Evolutionary conservation across 768 basidiomycete genomes (phyloP).

Genomic region (Boletus vermiculosoides): DNA sequence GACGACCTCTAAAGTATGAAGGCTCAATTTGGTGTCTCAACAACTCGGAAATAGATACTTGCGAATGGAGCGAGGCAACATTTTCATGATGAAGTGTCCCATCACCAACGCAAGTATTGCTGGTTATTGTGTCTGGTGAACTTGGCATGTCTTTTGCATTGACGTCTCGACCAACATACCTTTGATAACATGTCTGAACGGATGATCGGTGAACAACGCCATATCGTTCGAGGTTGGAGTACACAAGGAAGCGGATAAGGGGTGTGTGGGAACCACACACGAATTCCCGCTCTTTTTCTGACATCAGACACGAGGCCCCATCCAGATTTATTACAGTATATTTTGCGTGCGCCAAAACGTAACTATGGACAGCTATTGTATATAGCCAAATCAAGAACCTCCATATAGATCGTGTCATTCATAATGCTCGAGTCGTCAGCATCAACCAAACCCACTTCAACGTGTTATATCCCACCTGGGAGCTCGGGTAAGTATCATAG

Average conservation of each 20-base stretch:
- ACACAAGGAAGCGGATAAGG: conserved; percentile 19
- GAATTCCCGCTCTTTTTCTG: conserved; percentile 21
- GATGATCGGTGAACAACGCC: conserved; percentile 33
- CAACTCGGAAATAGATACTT: conserved; percentile 19
- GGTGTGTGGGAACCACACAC: conserved; percentile 28
- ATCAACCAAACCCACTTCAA: not conserved
- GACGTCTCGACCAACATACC: conserved; percentile 16
- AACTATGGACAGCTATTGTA: conserved; percentile 13
- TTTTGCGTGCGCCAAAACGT: conserved; percentile 13
- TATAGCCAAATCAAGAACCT: conserved; percentile 10
- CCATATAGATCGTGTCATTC: conserved; percentile 7
- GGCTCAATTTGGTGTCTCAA: conserved; percentile 11
- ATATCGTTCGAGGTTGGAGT: conserved; percentile 22
- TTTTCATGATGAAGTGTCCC: conserved; percentile 51
- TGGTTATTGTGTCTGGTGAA: conserved; percentile 26
- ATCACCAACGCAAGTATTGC: conserved; percentile 47
- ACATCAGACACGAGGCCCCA: conserved; percentile 30
- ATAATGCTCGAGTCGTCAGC: conserved; percentile 9
- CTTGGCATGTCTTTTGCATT: not conserved
- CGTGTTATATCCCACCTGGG: not conserved
- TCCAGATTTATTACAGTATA: conserved; percentile 12
- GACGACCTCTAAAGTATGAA: conserved; percentile 47
- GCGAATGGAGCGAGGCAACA: conserved; percentile 40
- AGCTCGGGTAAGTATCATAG: not conserved
- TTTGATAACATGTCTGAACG: conserved; percentile 34